These are phyloP conservation scores for Oldenlandia corymbosa DNA, from an alignment of 257 asterid genomes.

Conservation along the genomic window DNA sequence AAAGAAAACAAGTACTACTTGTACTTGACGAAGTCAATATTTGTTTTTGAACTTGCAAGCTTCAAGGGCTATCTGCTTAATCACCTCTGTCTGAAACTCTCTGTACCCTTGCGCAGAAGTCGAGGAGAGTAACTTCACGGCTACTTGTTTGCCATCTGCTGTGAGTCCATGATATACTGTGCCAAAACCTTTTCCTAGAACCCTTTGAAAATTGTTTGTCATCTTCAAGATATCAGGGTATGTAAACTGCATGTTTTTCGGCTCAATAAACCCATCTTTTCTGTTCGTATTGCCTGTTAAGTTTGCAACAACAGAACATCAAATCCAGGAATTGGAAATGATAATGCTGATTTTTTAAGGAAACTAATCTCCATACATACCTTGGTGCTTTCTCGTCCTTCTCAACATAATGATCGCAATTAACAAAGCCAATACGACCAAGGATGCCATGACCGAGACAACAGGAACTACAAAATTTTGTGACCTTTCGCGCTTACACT, in stretches of 20 bases:
- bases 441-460: conserved; percentile 10
- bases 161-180: conserved; percentile 33
- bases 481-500: conserved; percentile 13
- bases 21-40: neutral
- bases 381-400: neutral
- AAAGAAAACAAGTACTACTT: no score
- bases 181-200: conserved; percentile 44
- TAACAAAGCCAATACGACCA: conserved; percentile 10
- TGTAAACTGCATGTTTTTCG: conserved; percentile 14
- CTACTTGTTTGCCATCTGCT: conserved; percentile 29
- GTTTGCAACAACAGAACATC: neutral
- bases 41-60: neutral
- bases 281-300: neutral
- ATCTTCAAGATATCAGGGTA: conserved; percentile 26
- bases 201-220: conserved; percentile 22
- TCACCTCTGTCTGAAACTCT: conserved; percentile 35
- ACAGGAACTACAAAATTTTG: conserved; percentile 15
- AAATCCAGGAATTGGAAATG: no score
- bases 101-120: conserved; percentile 19
- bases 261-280: conserved; percentile 9
- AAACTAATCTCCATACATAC: neutral
- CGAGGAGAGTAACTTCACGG: conserved; percentile 37
- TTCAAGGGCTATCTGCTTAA: neutral
- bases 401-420: conserved; percentile 2
- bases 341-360: no score